Evolutionary conservation across 176 grass and related monocot genomes (phyloP).

Genomic region (Neostapfia colusana): DNA sequence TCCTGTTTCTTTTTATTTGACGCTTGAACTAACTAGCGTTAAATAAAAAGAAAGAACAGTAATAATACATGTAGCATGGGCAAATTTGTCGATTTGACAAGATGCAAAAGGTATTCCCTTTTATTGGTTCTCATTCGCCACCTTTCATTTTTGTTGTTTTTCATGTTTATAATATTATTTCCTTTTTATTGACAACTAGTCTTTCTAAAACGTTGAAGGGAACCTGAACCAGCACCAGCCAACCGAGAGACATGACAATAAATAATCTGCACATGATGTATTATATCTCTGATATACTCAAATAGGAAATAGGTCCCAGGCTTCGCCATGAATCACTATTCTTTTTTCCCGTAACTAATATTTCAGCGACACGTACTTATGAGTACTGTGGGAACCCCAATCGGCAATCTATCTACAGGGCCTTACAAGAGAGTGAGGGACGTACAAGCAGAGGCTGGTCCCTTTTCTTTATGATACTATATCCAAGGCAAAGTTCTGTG

Average conservation of each 20-base stretch:
- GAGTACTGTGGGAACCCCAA: constrained; percentile 18
- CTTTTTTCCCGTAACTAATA: constrained; percentile 8
- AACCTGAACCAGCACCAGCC: neutral
- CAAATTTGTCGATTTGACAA: neutral
- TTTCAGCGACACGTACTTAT: neutral
- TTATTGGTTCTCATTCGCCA: too few relatives aligned
- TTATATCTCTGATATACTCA: neutral
- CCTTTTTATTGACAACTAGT: neutral
- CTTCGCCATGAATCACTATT: constrained; percentile 1
- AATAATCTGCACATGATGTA: neutral
- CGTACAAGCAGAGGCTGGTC: constrained; percentile 32
- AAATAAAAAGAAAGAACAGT: too few relatives aligned
- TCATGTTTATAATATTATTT: neutral
- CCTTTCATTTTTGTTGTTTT: neutral
- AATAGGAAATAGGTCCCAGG: neutral
- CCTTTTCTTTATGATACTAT: constrained; percentile 25
- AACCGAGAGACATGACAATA: neutral
- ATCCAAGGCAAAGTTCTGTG: constrained; percentile 44
- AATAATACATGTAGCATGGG: neutral
- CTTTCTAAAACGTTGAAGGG: neutral
- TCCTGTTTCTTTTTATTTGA: too few relatives aligned
- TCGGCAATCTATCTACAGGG: constrained; percentile 28
- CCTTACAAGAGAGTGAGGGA: constrained; percentile 23
- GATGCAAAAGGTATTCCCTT: neutral
- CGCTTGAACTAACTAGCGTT: too few relatives aligned